Base-by-base conservation (phyloP, 2,329 filamentous ascomycete genomes). In the Aspergillus oerlinghausenensis region DNA sequence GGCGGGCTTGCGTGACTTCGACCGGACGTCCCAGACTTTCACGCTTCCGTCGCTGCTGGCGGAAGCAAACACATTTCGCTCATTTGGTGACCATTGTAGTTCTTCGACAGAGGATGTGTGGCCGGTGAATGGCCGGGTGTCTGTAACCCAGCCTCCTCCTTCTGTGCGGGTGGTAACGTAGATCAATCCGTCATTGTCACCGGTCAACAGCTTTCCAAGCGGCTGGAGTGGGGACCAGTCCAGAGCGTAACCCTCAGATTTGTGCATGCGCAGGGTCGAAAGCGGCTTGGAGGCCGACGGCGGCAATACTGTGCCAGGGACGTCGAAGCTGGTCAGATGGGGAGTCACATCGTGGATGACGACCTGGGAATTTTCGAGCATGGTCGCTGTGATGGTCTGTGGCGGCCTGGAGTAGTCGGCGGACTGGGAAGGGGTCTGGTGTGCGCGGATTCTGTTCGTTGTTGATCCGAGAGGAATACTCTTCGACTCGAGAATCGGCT, bases 291-390 rank as follows among this genome's bases (percentile, higher is more conserved):
- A 93, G 71, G 96, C 90, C 68, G 89, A 86, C 1, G 90, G 82
- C 6, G 89, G 86, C 63, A 97, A 84, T 62, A 86, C 80, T 45
- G 87, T 88, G 58, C 94, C 93, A 1, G 94, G 94, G 57, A 84
- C 89, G 72, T 97, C 93, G 74, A 99, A 97, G 52, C 91, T 89
- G 55, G 86, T 82, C 55, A 97, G 85, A 73, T 97, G 90, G 3
- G 91, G 88, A 3, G 92, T 94, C 51, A 99, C 86, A 75, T 99
- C 91, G 82, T 97, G 92, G 70, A 99, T 95, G 51, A 94, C 85
- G 63, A 97, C 85, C 68, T 95, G 84, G 42, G 88, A 83, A 48
- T 90, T 91, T 79, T 99, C 94, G 52, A 91, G 90, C 91, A 96
- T 96, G 54, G 89, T 87, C 45, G 94, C 94, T 32, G 91, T 92